Percentiles rank a stretch among this genome's conserved stretches.
Conservation (phyloP, 169 alveolate genomes). For the Cryptosporidium felis region DNA sequence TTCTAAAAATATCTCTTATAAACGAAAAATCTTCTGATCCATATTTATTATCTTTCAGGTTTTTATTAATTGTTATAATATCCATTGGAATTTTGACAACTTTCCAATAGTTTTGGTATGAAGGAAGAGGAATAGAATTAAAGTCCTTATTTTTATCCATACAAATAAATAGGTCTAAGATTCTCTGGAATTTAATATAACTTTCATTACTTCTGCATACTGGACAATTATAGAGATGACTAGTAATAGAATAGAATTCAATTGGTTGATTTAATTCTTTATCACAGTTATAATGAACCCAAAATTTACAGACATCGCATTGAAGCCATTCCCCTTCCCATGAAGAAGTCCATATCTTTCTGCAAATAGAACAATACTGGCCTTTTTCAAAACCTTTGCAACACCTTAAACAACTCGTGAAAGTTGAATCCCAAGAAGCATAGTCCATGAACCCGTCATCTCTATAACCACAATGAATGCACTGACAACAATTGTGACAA, state of each 20-base stretch:
- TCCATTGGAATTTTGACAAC: slow-evolving; percentile 62
- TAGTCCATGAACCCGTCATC: slow-evolving; percentile 53
- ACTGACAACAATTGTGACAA: slow-evolving; percentile 47
- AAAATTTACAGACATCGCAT: slow-evolving; percentile 56
- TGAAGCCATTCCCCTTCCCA: slow-evolving; percentile 72
- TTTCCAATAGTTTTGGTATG: slow-evolving; percentile 69
- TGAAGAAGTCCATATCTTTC: slow-evolving; percentile 61
- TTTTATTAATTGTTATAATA: slow-evolving; percentile 15
- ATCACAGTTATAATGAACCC: slow-evolving; percentile 61
- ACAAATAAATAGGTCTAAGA: slow-evolving; percentile 30
- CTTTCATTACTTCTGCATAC: slow-evolving; percentile 61
- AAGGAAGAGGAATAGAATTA: slow-evolving; percentile 29
- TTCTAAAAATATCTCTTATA: slow-evolving; percentile 52
- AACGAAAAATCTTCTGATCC: slow-evolving; percentile 4
- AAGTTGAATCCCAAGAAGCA: slow-evolving; percentile 60
- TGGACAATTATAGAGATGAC: slow-evolving; percentile 29
- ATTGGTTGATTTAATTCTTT: slow-evolving; percentile 18
- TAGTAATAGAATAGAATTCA: slow-evolving; percentile 4
- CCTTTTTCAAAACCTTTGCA: slow-evolving; percentile 63
- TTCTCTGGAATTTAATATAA: slow-evolving; percentile 11
- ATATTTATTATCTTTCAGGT: slow-evolving; percentile 1
- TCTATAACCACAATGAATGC: slow-evolving; percentile 66
- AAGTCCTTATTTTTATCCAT: slow-evolving; percentile 56
- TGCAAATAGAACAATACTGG: slow-evolving; percentile 54
- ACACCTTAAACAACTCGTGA: slow-evolving; percentile 41